Percentiles rank a stretch among this genome's conserved stretches.
Conservation (phyloP, 805 yeast genomes). For the Ogataea henricii region DNA sequence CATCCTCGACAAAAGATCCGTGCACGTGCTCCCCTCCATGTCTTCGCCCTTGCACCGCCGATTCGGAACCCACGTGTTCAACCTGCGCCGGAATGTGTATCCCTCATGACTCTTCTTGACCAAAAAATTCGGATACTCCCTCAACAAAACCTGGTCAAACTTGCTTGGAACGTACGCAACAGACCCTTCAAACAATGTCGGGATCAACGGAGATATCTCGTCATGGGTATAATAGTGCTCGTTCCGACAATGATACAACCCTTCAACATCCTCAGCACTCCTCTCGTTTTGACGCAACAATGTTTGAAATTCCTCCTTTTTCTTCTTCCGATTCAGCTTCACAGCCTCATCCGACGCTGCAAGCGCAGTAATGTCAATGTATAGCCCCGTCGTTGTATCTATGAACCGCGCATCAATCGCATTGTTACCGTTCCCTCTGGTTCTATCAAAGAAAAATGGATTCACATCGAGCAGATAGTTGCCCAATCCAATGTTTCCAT, state of each 20-base stretch:
- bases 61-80: slow-evolving; percentile 29
- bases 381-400: slow-evolving; percentile 50
- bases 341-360: slow-evolving; percentile 19
- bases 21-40: slow-evolving; percentile 30
- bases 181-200: slow-evolving; percentile 61
- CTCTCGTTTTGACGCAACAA: slow-evolving; percentile 19
- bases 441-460: slow-evolving; percentile 37
- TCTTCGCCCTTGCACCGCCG: slow-evolving; percentile 24
- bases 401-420: slow-evolving; percentile 58
- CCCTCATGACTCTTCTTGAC: slow-evolving; percentile 21
- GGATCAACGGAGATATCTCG: slow-evolving; percentile 54
- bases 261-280: slow-evolving; percentile 12
- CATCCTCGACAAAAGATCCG: slow-evolving; percentile 28
- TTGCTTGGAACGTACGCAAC: slow-evolving; percentile 47
- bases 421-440: slow-evolving; percentile 48
- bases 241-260: slow-evolving; percentile 50
- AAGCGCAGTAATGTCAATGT: slow-evolving; percentile 47
- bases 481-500: slow-evolving; percentile 34
- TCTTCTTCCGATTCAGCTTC: slow-evolving; percentile 7
- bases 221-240: slow-evolving; percentile 53
- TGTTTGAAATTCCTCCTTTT: slow-evolving; percentile 19
- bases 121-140: slow-evolving; percentile 39
- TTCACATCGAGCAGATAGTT: slow-evolving; percentile 36
- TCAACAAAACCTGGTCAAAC: slow-evolving; percentile 35
- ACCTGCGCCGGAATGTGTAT: slow-evolving; percentile 26